These are phyloP conservation scores for Lojkania enalia DNA, from an alignment of 2,329 filamentous ascomycete genomes.

Conservation along the genomic window DNA sequence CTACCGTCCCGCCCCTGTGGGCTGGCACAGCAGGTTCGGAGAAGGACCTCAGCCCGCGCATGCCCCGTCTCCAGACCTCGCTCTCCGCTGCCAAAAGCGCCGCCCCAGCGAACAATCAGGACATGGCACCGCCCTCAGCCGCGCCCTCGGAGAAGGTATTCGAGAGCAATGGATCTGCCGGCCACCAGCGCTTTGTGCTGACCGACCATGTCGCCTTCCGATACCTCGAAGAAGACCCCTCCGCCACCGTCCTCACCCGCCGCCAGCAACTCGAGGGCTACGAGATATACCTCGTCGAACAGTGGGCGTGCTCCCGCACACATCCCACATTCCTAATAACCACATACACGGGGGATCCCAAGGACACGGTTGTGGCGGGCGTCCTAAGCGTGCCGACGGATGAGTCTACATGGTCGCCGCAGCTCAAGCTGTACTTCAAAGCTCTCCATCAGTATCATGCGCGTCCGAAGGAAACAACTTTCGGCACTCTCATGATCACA, in stretches of 20 bases:
- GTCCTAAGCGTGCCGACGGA: conserved; percentile 82
- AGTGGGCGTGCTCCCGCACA: conserved; percentile 92
- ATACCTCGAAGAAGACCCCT: conserved; percentile 80
- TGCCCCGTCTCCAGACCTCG: conserved; percentile 30
- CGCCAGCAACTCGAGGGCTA: conserved; percentile 75
- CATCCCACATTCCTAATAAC: conserved; percentile 91
- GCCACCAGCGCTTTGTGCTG: conserved; percentile 63
- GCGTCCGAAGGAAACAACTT: conserved; percentile 74
- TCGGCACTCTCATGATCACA: conserved; percentile 90
- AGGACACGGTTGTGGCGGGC: conserved; percentile 75
- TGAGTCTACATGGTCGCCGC: conserved; percentile 76
- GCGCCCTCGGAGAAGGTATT: conserved; percentile 8
- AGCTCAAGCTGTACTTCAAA: conserved; percentile 81
- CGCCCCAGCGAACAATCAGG: conserved; percentile 11
- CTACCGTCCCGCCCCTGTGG: conserved; percentile 18
- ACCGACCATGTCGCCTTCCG: conserved; percentile 68
- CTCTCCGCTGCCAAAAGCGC: conserved; percentile 19
- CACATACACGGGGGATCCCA: conserved; percentile 86
- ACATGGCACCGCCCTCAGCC: conserved; percentile 16
- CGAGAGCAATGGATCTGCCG: conserved; percentile 19
- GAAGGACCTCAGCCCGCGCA: conserved; percentile 32
- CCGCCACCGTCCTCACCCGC: conserved; percentile 73
- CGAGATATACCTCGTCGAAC: conserved; percentile 91
- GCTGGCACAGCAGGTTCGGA: conserved; percentile 27
- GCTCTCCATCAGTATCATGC: conserved; percentile 85